phyloP scores from a whole-genome alignment of 2,329 filamentous ascomycete species.

The Aspergillus neoniger region DNA sequence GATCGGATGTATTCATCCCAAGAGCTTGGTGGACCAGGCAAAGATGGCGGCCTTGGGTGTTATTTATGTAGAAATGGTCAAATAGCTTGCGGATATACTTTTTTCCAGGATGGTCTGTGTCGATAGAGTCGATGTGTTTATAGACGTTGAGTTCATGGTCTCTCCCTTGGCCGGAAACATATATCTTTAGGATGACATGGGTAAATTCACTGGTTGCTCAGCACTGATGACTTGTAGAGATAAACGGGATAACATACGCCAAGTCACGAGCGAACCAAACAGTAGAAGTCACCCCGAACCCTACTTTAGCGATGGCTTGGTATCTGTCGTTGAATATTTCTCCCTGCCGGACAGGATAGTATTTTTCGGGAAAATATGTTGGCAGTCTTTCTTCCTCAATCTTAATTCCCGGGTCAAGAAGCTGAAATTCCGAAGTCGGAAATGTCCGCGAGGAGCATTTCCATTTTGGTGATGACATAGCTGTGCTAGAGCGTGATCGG shows the following conservation, averaged over 20 bases:
- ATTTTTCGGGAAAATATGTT: neutral
- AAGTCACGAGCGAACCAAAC: conserved; percentile 2
- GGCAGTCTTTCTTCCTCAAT: conserved; percentile 4
- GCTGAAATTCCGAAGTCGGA: neutral
- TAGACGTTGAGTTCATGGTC: conserved; percentile 23
- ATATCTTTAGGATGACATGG: conserved; percentile 23
- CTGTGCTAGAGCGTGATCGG: too few relatives aligned
- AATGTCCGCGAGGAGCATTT: neutral
- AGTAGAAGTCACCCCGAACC: neutral
- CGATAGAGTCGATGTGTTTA: conserved; percentile 16
- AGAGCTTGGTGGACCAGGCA: conserved; percentile 28
- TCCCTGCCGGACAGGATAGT: neutral
- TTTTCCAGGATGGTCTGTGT: conserved; percentile 21
- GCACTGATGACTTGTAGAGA: neutral
- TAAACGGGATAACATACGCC: neutral
- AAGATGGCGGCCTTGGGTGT: conserved; percentile 20
- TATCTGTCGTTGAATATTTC: neutral
- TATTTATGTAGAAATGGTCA: conserved; percentile 20
- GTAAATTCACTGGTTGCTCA: neutral
- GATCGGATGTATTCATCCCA: conserved; percentile 16
- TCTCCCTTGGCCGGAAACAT: conserved; percentile 10
- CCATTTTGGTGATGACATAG: too few relatives aligned
- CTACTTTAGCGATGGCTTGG: neutral
- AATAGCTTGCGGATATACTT: conserved; percentile 22
- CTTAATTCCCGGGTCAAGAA: neutral